Base-by-base conservation (phyloP, 148 eudicot genomes). In the Agrostemma githago region DNA sequence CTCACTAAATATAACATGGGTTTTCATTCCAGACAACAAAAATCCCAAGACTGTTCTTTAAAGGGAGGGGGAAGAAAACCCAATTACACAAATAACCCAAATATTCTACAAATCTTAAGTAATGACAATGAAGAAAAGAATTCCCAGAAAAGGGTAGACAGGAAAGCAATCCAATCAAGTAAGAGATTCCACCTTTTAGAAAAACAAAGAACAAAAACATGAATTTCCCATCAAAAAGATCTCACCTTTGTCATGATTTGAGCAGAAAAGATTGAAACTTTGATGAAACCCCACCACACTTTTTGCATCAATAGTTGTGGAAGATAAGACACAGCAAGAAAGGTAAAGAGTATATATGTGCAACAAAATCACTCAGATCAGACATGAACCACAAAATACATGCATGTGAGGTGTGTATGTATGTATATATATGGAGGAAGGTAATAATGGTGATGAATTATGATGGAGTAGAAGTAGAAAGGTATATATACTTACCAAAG, bases 51-150 rank as follows among this genome's bases (percentile, higher is more conserved):
- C 10, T 73, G 63, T 48, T 62, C 67, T 11, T 57, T 57, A 70
- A 79, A 10, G 39, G 75, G 72, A 21, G 46, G 39, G 75, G 68
- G 39, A 39, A 62, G 17, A 70, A 70, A 43, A 60, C 74, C 82
- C 65, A 74, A 62, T 8, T 9, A 40, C 39, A 69, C 42, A 65
- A 70, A 61, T 41, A 79, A 44, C 43, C 54, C 44, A 72, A 39
- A 59, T 46, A 75, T 19, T 8, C 11, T 60, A 76, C 43, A 59
- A 75, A 80, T 44, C 11, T 56, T 1, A 70, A 65, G 16, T 67
- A 74, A 79, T 70, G 61, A 70, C 15, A 74, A 42, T n/a, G 5
- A 79, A 74, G 78, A 74, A 80, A 75, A 80, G 82, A 80, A 80
- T 75, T 34, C 68, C 34, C 19, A 53, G 12, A 56, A 37, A 71